Base-by-base conservation (phyloP, 768 basidiomycete species). In the Boletellus ananiceps region DNA sequence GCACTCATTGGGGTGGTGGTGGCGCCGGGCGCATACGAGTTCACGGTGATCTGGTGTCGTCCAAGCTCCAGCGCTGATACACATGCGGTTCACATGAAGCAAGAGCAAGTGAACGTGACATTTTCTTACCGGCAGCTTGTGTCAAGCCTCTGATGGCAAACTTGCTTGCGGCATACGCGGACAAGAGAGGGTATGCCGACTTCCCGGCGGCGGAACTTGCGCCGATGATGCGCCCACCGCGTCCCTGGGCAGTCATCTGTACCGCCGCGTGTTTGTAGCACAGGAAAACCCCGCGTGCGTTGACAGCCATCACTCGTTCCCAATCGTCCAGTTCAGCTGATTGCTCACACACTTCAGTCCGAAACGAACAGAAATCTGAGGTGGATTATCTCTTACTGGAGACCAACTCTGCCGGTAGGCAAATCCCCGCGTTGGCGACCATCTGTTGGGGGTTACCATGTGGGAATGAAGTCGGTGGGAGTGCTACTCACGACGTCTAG, bases 261-360 rank as follows among this genome's bases (percentile, higher is more conserved):
- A 29, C 11, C 4, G 79, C 82, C 2, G 82, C 84, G 50, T 83
- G 72, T 45, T 83, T 80, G 38, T 84, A 84, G 59, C 80, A 84
- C 51, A 80, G 71, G 67, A 79, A 83, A 3, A 74, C 66, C 32
- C 82, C 82, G 46, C 78, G 74, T 51, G 75, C 69, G 56, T 86
- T 29, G 23, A 25, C 23, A 7, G 23, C 23, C 23, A 25, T 25
- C 23, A 25, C 23, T 25, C 23, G 23, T 25, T 25, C 23, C 23
- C 23, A 25, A 4, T 25, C 23, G 1, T 25, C 23, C 23, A 25
- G 23, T 25, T 25, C 23, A 25, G 23, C 23, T 25, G 23, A 60
- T 57, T 5, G 23, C 2, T 25, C 23, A 25, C 23, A 25, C 19
- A 19, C 19, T 19, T 19, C 19, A 19, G 19, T 19, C 19, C 2